Conservation (phyloP, 2,329 filamentous ascomycete genomes). For the Stagonosporopsis tanaceti region DNA sequence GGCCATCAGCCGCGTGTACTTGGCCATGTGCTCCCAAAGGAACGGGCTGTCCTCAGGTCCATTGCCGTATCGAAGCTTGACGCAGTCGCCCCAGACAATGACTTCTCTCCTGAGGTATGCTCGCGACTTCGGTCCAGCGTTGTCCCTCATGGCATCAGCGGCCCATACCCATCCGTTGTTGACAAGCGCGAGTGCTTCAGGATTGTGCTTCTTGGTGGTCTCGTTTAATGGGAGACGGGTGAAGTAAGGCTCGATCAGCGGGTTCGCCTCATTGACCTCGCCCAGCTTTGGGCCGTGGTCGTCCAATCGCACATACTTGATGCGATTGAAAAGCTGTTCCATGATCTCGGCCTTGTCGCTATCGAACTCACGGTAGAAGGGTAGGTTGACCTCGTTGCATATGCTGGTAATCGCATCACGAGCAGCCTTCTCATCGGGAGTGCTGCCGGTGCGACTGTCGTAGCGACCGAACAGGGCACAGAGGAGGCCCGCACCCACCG, state of each 20-base stretch:
- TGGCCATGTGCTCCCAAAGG: constrained; percentile 94
- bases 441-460: constrained; percentile 60
- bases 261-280: constrained; percentile 76
- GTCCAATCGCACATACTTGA: constrained; percentile 94
- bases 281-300: constrained; percentile 88
- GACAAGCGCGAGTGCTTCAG: constrained; percentile 79
- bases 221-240: constrained; percentile 84
- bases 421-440: constrained; percentile 61
- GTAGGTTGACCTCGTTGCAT: constrained; percentile 84
- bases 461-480: constrained; percentile 74
- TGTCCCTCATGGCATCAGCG: constrained; percentile 91
- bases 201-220: constrained; percentile 76
- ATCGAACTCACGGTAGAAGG: constrained; percentile 93
- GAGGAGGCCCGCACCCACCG: constrained; percentile 72
- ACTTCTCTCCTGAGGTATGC: constrained; percentile 97
- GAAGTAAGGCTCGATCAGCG: constrained; percentile 93
- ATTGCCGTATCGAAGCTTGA: constrained; percentile 90
- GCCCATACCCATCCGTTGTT: constrained; percentile 99
- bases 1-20: constrained; percentile 89
- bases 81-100: constrained; percentile 98
- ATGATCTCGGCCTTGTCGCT: constrained; percentile 81
- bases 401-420: constrained; percentile 66
- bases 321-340: constrained; percentile 90
- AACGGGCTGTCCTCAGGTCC: constrained; percentile 86
- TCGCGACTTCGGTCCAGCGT: constrained; percentile 85